Evolutionary conservation across 176 grass and related monocot species (phyloP).

Genomic region (Neostapfia colusana): DNA sequence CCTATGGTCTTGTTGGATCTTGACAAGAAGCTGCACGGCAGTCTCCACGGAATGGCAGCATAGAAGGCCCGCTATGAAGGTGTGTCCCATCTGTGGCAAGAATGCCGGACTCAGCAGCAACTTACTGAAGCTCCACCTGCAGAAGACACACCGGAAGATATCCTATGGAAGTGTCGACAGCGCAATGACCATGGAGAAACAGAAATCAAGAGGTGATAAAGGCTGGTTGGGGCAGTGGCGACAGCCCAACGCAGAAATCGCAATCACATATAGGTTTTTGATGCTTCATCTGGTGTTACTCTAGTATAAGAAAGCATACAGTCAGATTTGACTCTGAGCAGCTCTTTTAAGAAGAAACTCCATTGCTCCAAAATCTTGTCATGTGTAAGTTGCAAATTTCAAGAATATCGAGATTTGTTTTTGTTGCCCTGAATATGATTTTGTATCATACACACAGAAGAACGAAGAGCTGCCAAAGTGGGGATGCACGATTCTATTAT

Average conservation of each 20-base stretch:
- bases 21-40: conserved; percentile 73
- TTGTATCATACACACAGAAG: background rate
- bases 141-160: conserved; percentile 77
- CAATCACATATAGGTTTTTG: no score
- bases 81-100: conserved; percentile 83
- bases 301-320: background rate
- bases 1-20: conserved; percentile 70
- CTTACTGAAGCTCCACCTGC: conserved; percentile 89
- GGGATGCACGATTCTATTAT: background rate
- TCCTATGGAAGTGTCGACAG: conserved; percentile 78
- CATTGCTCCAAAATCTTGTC: background rate
- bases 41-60: no score
- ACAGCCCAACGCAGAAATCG: conserved; percentile 49
- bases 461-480: background rate
- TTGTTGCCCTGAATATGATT: background rate
- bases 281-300: no score
- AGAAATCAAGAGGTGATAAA: conserved; percentile 64
- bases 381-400: background rate
- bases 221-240: conserved; percentile 35
- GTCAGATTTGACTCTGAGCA: background rate
- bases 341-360: background rate
- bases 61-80: conserved; percentile 67
- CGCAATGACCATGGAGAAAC: conserved; percentile 71
- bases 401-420: background rate
- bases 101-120: conserved; percentile 83